Evolutionary conservation across 306 rosid genomes (phyloP), one percentile per base, ranked within the genome.

Genomic region (Pachyrhizus erosus): DNA sequence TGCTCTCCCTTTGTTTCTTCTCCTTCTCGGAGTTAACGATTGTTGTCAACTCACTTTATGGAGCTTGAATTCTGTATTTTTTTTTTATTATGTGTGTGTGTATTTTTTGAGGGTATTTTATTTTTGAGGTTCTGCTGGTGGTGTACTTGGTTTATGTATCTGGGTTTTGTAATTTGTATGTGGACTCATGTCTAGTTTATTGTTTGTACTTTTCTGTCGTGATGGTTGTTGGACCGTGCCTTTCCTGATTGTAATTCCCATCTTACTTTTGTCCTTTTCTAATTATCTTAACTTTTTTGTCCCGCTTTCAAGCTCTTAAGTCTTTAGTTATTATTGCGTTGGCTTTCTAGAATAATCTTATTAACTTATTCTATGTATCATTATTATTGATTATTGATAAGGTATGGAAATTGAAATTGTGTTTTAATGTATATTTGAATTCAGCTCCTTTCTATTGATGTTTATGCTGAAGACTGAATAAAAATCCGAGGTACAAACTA

Each of bases 221-320:
- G 17, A 48, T 75, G 68, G 79, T 60, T 82, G 82, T 72, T 79
- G 78, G 55, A 31, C 39, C 86, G 66, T 90, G 64, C 17, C 29
- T 81, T 39, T 89, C 85, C 39, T 54, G 57, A 72, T 85, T 70
- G 78, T 69, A 69, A 70, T 79, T 83, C 49, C 75, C 80, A 71
- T 75, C 86, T 75, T 64, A 52, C 43, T 81, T 80, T 85, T 85
- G 85, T 81, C 65, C 64, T 27, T 73, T 84, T 81, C 43, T 77
- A 42, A 80, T 84, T 83, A 73, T 77, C 54, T 64, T 80, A 67
- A 42, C 75, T 61, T 65, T 76, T 68, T 42, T 80, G 78, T 67
- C 65, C 65, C 39, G 21, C 67, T 62, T 80, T 82, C 71, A 52
- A 62, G 14, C 26, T 42, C 70, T 74, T 5, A 23, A 75, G 45